These are phyloP conservation scores for Pseudopithomyces chartarum DNA, from an alignment of 2,329 filamentous ascomycete genomes.

Conservation along the genomic window DNA sequence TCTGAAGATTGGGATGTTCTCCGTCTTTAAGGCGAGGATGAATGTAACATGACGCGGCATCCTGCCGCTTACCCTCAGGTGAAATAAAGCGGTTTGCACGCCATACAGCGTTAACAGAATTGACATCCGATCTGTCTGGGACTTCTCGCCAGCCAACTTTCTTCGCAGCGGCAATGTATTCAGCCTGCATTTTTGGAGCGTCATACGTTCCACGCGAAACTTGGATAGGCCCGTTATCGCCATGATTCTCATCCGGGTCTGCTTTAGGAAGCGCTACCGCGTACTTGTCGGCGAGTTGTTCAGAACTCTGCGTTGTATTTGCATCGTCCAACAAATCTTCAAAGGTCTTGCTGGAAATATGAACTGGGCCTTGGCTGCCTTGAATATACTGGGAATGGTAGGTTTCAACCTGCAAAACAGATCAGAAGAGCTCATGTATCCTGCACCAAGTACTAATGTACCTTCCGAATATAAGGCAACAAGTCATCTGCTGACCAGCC, in stretches of 20 bases:
- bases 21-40: constrained; percentile 57
- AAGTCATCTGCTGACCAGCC: constrained; percentile 61
- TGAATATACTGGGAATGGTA: background rate
- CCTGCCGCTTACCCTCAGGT: constrained; percentile 61
- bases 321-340: constrained; percentile 2
- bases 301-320: background rate
- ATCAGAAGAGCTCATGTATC: background rate
- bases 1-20: constrained; percentile 62
- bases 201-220: constrained; percentile 58
- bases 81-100: constrained; percentile 57
- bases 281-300: background rate
- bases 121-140: constrained; percentile 60
- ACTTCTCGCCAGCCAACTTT: constrained; percentile 58
- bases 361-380: background rate
- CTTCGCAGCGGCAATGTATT: constrained; percentile 57
- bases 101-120: constrained; percentile 49
- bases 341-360: background rate
- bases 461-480: constrained; percentile 59
- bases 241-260: constrained; percentile 55
- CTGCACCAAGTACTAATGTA: constrained; percentile 17
- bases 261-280: constrained; percentile 60
- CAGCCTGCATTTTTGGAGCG: constrained; percentile 48
- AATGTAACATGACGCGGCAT: constrained; percentile 61
- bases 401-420: background rate
- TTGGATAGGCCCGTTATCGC: constrained; percentile 60